Evolutionary conservation across 169 alveolate genomes (phyloP).

Genomic region (Eimeria acervulina): DNA sequence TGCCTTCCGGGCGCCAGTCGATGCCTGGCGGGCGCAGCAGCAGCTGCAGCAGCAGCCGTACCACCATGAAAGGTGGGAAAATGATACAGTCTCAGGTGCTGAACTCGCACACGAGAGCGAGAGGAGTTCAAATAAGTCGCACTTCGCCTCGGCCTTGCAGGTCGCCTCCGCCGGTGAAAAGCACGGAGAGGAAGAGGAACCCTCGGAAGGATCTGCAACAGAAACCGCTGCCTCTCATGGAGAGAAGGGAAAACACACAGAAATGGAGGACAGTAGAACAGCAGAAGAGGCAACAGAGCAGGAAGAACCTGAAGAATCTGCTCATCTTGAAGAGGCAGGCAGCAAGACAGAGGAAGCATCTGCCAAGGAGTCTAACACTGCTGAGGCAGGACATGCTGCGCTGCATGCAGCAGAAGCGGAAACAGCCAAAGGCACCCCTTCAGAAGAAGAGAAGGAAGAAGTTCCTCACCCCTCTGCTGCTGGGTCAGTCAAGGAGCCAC

Average conservation of each 20-base stretch:
- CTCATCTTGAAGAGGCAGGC: not conserved
- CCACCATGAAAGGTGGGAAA: not conserved
- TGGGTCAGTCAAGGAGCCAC: not conserved
- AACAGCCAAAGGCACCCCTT: not conserved
- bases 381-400: not conserved
- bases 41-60: slow-evolving; percentile 11
- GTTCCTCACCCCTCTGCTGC: not conserved
- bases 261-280: not conserved
- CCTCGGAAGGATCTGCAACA: not conserved
- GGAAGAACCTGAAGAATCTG: not conserved
- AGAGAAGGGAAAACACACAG: not conserved
- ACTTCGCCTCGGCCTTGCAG: not conserved
- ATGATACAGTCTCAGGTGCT: not conserved
- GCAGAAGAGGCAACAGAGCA: not conserved
- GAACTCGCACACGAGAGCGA: not conserved
- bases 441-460: slow-evolving; percentile 1
- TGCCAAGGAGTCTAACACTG: not conserved
- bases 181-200: not conserved
- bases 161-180: not conserved
- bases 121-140: not conserved
- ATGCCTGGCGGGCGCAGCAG: slow-evolving; percentile 26
- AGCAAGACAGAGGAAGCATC: not conserved
- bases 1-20: not conserved
- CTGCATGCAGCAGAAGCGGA: not conserved
- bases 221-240: not conserved